Base-by-base conservation (phyloP, 176 grass and related monocot genomes). In the Puccinellia tenuiflora region DNA sequence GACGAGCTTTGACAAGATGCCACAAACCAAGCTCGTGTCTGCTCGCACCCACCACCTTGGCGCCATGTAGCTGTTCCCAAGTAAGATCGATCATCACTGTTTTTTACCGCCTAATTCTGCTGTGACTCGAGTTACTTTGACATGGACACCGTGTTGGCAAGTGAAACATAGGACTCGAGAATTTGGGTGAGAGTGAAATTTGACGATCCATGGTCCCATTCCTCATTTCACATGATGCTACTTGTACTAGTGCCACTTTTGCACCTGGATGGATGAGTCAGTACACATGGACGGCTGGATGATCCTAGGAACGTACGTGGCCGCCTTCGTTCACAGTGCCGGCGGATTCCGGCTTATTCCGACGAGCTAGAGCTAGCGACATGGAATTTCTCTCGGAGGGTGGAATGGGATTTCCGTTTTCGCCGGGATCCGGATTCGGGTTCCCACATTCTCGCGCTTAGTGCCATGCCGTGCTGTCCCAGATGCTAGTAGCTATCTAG, bases 231-330 rank as follows among this genome's bases (percentile, higher is more conserved):
- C 53, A 56, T n/a, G n/a, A 8, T 10, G 53, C 47, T 37, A 62
- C 55, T 8, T 70, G n/a, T 66, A 35, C 7, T 4, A 2, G 5
- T 24, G 29, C n/a, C 24, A 26, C 10, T 59, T 59, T 14, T 13
- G 22, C 11, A 26, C 24, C 55, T 59, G 55, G 55, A 15, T 35
- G 17, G 43, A 61, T 18, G 31, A 43, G 15, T 78, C 75, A 11
- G 0, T 5, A 48, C 11, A 51, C 28, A 34, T 47, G 52, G 80
- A 60, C 20, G 67, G 68, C 21, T 67, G 66, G 66, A 42, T 69
- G 20, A 48, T 82, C 51, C 80, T 56, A 72, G 34, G 33, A 40
- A 42, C 21, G 77, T 24, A 42, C 79, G 50, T 60, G 86, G 80
- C 80, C 34, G 38, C 47, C 75, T 75, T 60, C 20, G 17, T 56